A percentile compares a stretch with the other conserved stretches of the same genome.
These are phyloP conservation scores for Cantharellus anzutake DNA, from an alignment of 768 basidiomycete species.

Conservation along the genomic window DNA sequence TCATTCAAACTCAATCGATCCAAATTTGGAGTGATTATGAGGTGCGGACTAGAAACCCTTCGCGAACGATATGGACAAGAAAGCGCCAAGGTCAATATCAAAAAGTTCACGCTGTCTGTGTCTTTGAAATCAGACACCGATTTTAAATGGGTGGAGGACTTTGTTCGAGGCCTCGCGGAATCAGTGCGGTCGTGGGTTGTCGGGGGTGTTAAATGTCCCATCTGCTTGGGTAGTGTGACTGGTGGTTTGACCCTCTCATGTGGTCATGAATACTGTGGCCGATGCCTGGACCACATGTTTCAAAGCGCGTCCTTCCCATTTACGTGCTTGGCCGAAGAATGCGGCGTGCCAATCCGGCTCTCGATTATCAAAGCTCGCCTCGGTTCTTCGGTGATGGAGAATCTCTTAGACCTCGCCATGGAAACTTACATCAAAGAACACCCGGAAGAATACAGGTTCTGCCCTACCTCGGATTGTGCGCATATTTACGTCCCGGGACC, in stretches of 20 bases:
- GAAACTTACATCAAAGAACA: conserved; percentile 38
- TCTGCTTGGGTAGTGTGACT: conserved; percentile 42
- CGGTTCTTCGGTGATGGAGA: conserved; percentile 31
- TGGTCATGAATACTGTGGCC: conserved; percentile 48
- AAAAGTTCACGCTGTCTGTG: conserved; percentile 26
- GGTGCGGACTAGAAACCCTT: conserved; percentile 26
- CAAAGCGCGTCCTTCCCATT: conserved; percentile 47
- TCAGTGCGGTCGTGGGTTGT: not conserved
- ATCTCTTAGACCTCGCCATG: conserved; percentile 38
- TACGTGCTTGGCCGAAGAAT: conserved; percentile 48
- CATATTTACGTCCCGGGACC: conserved; percentile 48
- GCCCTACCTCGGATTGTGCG: conserved; percentile 61
- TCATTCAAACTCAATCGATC: conserved; percentile 29
- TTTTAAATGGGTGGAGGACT: not conserved
- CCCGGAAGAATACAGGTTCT: conserved; percentile 46
- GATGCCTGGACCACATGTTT: conserved; percentile 44
- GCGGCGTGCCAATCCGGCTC: conserved; percentile 37
- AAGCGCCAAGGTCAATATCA: conserved; percentile 33
- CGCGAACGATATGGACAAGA: conserved; percentile 36
- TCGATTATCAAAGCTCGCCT: conserved; percentile 31
- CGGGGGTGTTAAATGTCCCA: conserved; percentile 30
- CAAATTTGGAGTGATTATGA: conserved; percentile 28
- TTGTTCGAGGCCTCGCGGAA: too few species aligned
- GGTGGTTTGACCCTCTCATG: conserved; percentile 37
- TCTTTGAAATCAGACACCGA: conserved; percentile 12